phyloP scores from a whole-genome alignment of 345 rosid genomes.

The Rubroshorea leprosula region DNA sequence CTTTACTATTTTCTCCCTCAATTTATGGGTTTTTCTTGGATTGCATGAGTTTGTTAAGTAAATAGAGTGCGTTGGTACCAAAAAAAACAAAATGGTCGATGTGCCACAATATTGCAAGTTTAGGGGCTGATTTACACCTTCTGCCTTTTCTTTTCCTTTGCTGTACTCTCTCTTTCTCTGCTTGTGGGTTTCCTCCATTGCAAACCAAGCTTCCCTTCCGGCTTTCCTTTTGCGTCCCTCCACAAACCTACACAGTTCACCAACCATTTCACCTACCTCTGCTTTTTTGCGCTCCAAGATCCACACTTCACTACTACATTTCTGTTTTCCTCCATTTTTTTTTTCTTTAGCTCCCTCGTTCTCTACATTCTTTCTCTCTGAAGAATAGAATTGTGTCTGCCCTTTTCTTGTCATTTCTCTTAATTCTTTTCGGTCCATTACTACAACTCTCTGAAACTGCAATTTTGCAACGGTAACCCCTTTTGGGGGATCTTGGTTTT shows the following conservation, averaged over 20 bases:
- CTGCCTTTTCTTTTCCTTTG: too few species aligned
- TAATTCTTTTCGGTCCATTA: constrained; percentile 15
- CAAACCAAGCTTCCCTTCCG: constrained; percentile 77
- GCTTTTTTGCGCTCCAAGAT: neutral
- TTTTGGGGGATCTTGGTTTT: constrained; percentile 25
- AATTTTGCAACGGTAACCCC: constrained; percentile 8
- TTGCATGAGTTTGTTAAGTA: too few species aligned
- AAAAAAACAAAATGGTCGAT: too few species aligned
- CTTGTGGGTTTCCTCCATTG: constrained; percentile 77
- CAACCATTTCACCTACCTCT: constrained; percentile 42
- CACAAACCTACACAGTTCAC: constrained; percentile 34
- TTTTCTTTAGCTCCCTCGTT: too few species aligned
- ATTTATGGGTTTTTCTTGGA: too few species aligned
- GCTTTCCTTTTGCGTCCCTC: constrained; percentile 35
- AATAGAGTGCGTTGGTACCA: too few species aligned
- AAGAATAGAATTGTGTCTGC: constrained; percentile 36
- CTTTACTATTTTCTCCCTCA: constrained; percentile 36
- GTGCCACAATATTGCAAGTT: too few species aligned
- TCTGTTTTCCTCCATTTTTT: constrained; percentile 5
- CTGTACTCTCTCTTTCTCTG: constrained; percentile 26
- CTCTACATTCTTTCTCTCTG: constrained; percentile 23
- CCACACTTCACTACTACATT: neutral
- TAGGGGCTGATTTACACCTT: too few species aligned
- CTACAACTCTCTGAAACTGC: constrained; percentile 26
- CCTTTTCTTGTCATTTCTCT: constrained; percentile 23